Base-by-base conservation (phyloP, 768 basidiomycete genomes). In the Brasilioporus rufonigricans region DNA sequence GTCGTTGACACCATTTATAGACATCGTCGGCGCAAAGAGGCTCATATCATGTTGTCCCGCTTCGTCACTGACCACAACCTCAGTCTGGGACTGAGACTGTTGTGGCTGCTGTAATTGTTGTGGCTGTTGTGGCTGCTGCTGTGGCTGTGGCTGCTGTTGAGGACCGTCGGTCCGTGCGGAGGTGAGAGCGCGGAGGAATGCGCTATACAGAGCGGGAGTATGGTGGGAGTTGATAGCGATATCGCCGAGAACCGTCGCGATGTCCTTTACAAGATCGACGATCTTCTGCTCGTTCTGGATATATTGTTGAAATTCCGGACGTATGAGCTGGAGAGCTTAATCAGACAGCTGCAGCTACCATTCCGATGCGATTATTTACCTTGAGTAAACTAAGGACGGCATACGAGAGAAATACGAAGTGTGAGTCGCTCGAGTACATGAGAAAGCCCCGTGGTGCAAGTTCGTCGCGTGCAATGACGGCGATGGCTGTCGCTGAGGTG, bases 371-470 rank as follows among this genome's bases (percentile, higher is more conserved):
- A 56, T 23, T 14, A 33, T 77, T 52, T 48, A 93, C 90, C 86
- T 98, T 98, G 58, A 99, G 77, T 59, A 98, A 75, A 64, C 89
- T 96, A 54, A 97, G 75, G 8, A 98, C 89, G 0, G 93, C 94
- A 71, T 98, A 97, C n/a, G 89, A 89, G 43, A 83, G 83, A 74
- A 91, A 87, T 10, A 98, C 95, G 59, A 91, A 96, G 63, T 90
- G 88, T 6, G 91, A 89, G 69, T 98, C 95, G 5, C 93, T 90
- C 1, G 90, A 83, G 71, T 92, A 95, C 59, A 80, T 85, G 69
- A 97, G 74, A 61, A 77, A 88, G 1, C 90, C 93, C 23, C 76
- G 75, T 1, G 91, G 89, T 0, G 85, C 88, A 24, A 96, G 78
- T 57, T 87, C 78, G 61, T 96, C 93, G 18, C 87, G 83, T 19